Evolutionary conservation across 805 yeast species (phyloP).

Genomic region (Zygosaccharomyces rouxii): DNA sequence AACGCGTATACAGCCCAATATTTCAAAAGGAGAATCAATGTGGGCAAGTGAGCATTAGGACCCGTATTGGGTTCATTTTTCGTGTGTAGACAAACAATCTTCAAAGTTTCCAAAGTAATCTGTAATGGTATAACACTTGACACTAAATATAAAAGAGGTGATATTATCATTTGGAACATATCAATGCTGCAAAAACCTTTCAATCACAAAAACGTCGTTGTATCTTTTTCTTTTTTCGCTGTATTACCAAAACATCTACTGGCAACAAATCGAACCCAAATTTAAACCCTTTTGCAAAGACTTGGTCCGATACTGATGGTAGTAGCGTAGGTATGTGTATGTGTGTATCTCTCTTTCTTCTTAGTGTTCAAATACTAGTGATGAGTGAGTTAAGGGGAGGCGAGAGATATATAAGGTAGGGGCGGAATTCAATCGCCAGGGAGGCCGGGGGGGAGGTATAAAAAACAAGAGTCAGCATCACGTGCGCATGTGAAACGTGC

Average conservation of each 20-base stretch:
- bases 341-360: no score
- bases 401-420: no score
- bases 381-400: no score
- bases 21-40: slow-evolving; percentile 16
- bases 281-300: no score
- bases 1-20: slow-evolving; percentile 24
- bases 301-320: no score
- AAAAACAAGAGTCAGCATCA: background rate
- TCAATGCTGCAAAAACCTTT: background rate
- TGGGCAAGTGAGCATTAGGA: slow-evolving; percentile 3
- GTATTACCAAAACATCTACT: slow-evolving; percentile 1
- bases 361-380: no score
- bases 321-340: no score
- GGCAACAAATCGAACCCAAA: background rate
- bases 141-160: slow-evolving; percentile 13
- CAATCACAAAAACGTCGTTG: background rate
- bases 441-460: background rate
- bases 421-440: no score
- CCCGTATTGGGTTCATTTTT: slow-evolving; percentile 7
- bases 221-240: background rate
- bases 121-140: slow-evolving; percentile 24
- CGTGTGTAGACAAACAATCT: slow-evolving; percentile 4
- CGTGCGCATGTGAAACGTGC: background rate
- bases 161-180: slow-evolving; percentile 7
- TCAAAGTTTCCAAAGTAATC: slow-evolving; percentile 22